Base-by-base conservation (phyloP, 1,284 basidiomycete genomes). In the Ceratobasidium sp. region DNA sequence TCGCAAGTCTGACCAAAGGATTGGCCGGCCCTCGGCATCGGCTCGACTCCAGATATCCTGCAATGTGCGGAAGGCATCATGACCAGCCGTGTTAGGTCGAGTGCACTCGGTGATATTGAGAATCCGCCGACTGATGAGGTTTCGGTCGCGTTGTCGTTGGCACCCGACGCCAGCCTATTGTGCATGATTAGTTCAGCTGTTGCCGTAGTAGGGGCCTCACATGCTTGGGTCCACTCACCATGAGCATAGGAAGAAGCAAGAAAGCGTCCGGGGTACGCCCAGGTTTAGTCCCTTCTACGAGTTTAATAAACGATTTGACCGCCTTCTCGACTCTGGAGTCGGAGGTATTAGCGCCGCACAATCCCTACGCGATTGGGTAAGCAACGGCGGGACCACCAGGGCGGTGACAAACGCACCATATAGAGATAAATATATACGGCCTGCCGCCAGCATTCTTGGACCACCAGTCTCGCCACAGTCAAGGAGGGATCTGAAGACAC, bases 401-500 rank as follows among this genome's bases (percentile, higher is more conserved):
- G 4, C 1, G 6, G 11, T n/a, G 1, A 24, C 36, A 9, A 4
- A 51, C 63, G 14, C 29, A 65, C 63, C 63, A 65, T 65, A 31
- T 65, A 65, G 19, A 65, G 33, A 44, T 51, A 73, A 27, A 60
- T 63, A 29, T 51, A 73, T 14, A 65, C 9, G 2, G 31, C 48
- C 47, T 65, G 69, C 4, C 69, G 33, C 69, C 69, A 73, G 2
- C 56, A 60, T 33, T 73, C 69, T 63, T 73, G 69, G 8, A 73
- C 69, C 1, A 24, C 53, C 15, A 73, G 22, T 11, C 69, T 59
- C 48, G 47, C 69, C 36, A 73, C 69, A 3, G 59, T 62, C 29
- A 73, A 48, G 29, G 41, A 44, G 3, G 69, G 59, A 44, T 73
- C 57, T 1, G 47, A 24, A 22, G 69, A 73, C 27, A 60, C 29